Conservation (phyloP, 768 basidiomycete species). For the Hypholoma sublateritium region DNA sequence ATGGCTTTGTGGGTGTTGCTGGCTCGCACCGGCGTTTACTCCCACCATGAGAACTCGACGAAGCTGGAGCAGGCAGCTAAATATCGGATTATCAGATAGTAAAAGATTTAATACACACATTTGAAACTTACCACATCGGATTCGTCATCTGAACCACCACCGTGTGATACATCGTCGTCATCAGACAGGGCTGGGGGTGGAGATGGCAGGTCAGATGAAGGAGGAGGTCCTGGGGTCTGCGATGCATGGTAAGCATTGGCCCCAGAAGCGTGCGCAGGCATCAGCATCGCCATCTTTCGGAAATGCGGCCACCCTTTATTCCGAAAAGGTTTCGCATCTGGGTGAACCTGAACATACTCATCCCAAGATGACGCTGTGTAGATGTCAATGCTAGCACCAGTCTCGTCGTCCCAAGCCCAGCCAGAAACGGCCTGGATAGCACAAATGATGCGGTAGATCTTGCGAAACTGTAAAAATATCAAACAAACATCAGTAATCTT, state of each 20-base stretch:
- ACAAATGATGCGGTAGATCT: conserved; percentile 7
- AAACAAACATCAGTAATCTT: too few species aligned
- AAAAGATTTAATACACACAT: not conserved
- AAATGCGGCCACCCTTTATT: conserved; percentile 15
- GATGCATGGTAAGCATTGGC: conserved; percentile 10
- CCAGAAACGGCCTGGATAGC: not conserved
- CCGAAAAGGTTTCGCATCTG: conserved; percentile 11
- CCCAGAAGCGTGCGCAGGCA: conserved; percentile 6
- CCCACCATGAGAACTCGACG: not conserved
- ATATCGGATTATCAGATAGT: not conserved
- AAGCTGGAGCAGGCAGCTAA: not conserved
- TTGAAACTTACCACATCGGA: not conserved
- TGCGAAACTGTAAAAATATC: conserved; percentile 15
- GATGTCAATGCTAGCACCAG: not conserved
- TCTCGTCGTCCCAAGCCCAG: not conserved
- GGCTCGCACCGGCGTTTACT: not conserved
- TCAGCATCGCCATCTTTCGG: conserved; percentile 2
- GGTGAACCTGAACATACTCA: conserved; percentile 3
- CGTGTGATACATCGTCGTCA: too few species aligned
- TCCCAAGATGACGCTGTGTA: not conserved
- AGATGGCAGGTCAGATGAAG: not conserved
- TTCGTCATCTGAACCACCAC: not conserved
- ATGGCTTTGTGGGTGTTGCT: not conserved
- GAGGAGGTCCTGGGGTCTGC: too few species aligned
- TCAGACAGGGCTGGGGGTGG: not conserved